Conservation (phyloP, 2,329 filamentous ascomycete genomes). For the Graphiopsis chlorocephala region DNA sequence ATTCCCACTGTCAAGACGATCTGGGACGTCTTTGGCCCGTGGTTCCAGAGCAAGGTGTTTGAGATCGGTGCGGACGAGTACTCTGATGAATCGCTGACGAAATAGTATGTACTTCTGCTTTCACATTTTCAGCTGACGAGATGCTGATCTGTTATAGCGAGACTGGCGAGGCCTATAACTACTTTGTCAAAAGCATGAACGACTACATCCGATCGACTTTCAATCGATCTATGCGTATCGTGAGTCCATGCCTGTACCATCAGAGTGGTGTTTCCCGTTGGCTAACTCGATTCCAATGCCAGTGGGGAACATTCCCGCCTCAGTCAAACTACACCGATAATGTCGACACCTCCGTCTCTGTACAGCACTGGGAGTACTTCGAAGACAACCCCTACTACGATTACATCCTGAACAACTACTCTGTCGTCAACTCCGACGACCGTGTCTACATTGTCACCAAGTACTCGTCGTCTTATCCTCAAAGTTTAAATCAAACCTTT, state of each 20-base stretch:
- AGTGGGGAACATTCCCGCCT: conserved; percentile 56
- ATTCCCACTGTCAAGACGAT: conserved; percentile 53
- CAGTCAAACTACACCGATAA: conserved; percentile 34
- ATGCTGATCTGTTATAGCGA: conserved; percentile 26
- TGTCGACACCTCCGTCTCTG: conserved; percentile 46
- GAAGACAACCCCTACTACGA: conserved; percentile 50
- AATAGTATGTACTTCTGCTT: neutral
- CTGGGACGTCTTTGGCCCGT: conserved; percentile 54
- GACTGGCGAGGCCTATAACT: conserved; percentile 49
- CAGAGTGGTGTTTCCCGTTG: too few relatives aligned
- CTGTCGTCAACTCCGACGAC: conserved; percentile 55
- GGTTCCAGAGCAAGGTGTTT: conserved; percentile 56
- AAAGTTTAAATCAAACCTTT: conserved; percentile 47
- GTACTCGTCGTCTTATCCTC: conserved; percentile 46
- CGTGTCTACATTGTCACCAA: conserved; percentile 53
- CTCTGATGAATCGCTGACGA: conserved; percentile 16
- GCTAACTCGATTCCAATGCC: neutral
- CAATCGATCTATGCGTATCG: conserved; percentile 50
- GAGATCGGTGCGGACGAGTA: conserved; percentile 60
- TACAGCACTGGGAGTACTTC: conserved; percentile 57
- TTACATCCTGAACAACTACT: conserved; percentile 47
- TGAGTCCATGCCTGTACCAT: neutral
- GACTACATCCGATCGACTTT: conserved; percentile 42
- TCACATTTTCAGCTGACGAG: neutral
- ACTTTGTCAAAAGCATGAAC: conserved; percentile 54